phyloP scores from a whole-genome alignment of 73 alveolate genomes.

The Tetrahymena thermophila region DNA sequence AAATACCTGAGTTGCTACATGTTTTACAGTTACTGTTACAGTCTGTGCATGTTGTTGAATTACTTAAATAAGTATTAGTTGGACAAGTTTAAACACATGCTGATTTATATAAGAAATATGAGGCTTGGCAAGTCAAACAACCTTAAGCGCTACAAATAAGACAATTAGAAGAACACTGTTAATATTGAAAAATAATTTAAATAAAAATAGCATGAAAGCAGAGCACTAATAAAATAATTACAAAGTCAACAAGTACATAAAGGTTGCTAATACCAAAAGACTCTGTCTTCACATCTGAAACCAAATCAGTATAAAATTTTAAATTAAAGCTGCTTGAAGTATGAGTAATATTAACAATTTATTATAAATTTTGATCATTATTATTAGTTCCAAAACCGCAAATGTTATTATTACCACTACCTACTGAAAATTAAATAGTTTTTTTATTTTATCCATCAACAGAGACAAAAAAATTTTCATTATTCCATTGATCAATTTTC shows the following conservation, averaged over 20 bases:
- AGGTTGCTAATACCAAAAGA: neutral
- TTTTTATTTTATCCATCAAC: neutral
- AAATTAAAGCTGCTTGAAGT: neutral
- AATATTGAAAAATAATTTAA: neutral
- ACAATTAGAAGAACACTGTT: neutral
- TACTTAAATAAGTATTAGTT: neutral
- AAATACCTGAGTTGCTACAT: neutral
- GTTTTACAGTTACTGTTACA: neutral
- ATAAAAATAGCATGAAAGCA: too few species aligned
- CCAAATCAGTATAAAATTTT: neutral
- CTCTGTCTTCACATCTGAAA: neutral
- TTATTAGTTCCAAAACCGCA: neutral
- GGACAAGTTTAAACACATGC: neutral
- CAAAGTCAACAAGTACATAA: neutral
- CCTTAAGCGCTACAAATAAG: neutral
- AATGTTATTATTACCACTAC: neutral
- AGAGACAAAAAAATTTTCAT: neutral
- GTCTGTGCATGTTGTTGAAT: neutral
- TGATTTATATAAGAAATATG: neutral
- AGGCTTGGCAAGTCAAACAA: neutral
- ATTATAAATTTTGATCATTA: neutral
- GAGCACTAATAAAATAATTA: too few species aligned
- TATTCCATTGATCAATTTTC: neutral
- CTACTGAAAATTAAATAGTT: neutral
- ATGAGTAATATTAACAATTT: neutral